Evolutionary conservation across 129 eudicot species (phyloP), one percentile per base, ranked within the genome.

Genomic region (Solidago caesia): DNA sequence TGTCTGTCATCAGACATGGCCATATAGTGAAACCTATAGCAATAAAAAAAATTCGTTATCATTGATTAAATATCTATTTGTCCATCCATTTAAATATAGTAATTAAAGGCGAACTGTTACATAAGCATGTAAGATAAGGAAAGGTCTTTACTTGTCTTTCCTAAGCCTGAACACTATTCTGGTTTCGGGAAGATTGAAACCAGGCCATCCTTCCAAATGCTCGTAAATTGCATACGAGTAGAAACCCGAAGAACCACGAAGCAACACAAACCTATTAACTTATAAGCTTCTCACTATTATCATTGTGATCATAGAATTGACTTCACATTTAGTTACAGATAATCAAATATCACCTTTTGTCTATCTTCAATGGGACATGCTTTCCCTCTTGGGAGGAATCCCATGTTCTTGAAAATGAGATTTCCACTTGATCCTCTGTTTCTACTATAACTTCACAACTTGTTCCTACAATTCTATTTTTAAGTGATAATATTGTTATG

Each of bases 1-100:
- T 75, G 87, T 62, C 91, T 82, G 68, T 92, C 81, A 60, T 92
- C 96, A 67, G 90, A 85, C 77, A 87, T 45, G 0, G 92, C 96
- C 93, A 92, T 85, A 80, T 87, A 89, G 41, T 83, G 91, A 78
- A 92, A 92, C 87, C 96, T 91, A 58, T 10, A 4, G 52, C n/a
- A 4, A 65, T 7, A 41, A 64, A 4, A 64, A 4, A 41, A 42
- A 1, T 41, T 14, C 10, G 0, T 14, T 1, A 64, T 8, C 27
- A 65, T n/a, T 43, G 26, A 33, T 33, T 3, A 33, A 21, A 33
- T 29, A 62, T 14, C 26, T 33, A 62, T 12, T 27, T 6, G n/a
- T 62, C 67, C 41, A 6, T 4, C 41, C 0, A 53, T 53, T 14
- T 21, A 59, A 59, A 15, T 43, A 0, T 64, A 43, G 49, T 6